Evolutionary conservation across 192 early-diverging fungal genomes (phyloP).

Genomic region (Bifiguratus adelaidae): DNA sequence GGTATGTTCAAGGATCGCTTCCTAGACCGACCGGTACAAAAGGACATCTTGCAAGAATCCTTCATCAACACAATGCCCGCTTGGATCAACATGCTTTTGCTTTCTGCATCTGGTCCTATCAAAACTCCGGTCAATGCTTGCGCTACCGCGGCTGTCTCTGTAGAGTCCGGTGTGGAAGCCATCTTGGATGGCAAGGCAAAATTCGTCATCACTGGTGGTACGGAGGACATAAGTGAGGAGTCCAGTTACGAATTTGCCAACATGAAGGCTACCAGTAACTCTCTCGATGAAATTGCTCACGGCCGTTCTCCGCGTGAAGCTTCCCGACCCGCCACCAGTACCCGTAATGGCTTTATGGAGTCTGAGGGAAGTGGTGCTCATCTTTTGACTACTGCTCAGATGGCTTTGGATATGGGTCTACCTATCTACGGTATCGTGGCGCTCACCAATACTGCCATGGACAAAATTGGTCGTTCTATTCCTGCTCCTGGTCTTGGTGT

Average conservation of each 20-base stretch:
- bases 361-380: constrained; percentile 82
- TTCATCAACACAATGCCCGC: constrained; percentile 95
- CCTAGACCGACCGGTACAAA: constrained; percentile 73
- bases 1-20: constrained; percentile 72
- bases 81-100: constrained; percentile 94
- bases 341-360: constrained; percentile 91
- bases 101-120: constrained; percentile 89
- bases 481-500: constrained; percentile 94
- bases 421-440: constrained; percentile 90
- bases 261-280: constrained; percentile 91
- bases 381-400: constrained; percentile 78
- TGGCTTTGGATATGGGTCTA: constrained; percentile 86
- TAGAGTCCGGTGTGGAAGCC: constrained; percentile 87
- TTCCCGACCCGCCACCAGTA: constrained; percentile 82
- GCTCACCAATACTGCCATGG: constrained; percentile 79
- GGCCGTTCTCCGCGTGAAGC: constrained; percentile 85
- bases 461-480: constrained; percentile 89
- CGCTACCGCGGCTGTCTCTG: constrained; percentile 82
- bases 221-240: constrained; percentile 91
- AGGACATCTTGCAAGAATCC: constrained; percentile 90
- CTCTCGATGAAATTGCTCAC: constrained; percentile 68
- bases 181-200: constrained; percentile 86
- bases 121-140: constrained; percentile 91
- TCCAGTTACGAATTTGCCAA: constrained; percentile 90
- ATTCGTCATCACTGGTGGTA: constrained; percentile 87